Evolutionary conservation across 106 monocot genomes (phyloP).

Genomic region (Narthecium ossifragum): DNA sequence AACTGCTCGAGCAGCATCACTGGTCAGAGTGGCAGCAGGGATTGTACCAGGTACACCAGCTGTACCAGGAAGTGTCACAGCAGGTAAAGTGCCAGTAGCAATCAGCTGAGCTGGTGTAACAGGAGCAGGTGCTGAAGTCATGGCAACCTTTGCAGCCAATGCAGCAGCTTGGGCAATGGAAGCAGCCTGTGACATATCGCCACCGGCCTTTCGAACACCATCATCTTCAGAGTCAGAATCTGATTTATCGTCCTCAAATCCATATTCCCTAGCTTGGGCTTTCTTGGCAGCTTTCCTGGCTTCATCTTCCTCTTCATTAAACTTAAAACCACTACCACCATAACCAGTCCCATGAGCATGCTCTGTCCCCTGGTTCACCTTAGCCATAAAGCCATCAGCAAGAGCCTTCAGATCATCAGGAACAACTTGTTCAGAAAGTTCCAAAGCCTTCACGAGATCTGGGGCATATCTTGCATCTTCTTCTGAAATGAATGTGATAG

Average conservation of each 20-base stretch:
- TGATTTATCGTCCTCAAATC: slow-evolving; percentile 94
- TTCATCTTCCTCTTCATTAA: slow-evolving; percentile 97
- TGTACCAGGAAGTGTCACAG: slow-evolving; percentile 24
- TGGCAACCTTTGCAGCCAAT: slow-evolving; percentile 46
- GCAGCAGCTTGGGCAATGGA: slow-evolving; percentile 61
- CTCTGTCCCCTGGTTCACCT: slow-evolving; percentile 90
- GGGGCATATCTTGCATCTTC: slow-evolving; percentile 91
- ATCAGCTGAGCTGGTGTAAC: slow-evolving; percentile 33
- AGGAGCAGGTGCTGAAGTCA: slow-evolving; percentile 23
- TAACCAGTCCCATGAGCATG: slow-evolving; percentile 94
- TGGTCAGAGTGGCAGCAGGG: slow-evolving; percentile 18
- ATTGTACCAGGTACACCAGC: slow-evolving; percentile 21
- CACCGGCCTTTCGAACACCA: slow-evolving; percentile 79
- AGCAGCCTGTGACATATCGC: slow-evolving; percentile 58
- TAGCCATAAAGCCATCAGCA: slow-evolving; percentile 85
- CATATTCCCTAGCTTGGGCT: slow-evolving; percentile 94
- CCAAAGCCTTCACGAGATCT: slow-evolving; percentile 87
- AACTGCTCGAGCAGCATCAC: slow-evolving; percentile 68
- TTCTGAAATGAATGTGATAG: slow-evolving; percentile 93
- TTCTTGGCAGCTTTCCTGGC: slow-evolving; percentile 90
- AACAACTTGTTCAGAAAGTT: slow-evolving; percentile 87
- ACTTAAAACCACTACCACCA: slow-evolving; percentile 97
- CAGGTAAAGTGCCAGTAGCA: slow-evolving; percentile 18
- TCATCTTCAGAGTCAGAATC: slow-evolving; percentile 94
- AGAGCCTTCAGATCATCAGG: slow-evolving; percentile 82